Base-by-base conservation (phyloP, 345 rosid species). In the Syzygium oleosum region DNA sequence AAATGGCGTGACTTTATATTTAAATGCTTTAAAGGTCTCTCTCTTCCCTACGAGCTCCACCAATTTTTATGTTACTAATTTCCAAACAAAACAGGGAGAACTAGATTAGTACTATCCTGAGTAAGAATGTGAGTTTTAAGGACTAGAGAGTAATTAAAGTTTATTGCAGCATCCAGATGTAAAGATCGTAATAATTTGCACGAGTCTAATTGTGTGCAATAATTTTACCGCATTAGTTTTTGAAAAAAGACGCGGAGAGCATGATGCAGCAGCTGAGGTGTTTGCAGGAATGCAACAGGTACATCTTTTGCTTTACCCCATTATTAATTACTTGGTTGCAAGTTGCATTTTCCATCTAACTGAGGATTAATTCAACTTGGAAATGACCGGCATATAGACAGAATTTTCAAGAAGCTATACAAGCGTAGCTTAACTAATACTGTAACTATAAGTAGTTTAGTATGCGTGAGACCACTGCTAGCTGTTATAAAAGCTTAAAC, bases 201-300 rank as follows among this genome's bases (percentile, higher is more conserved):
- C 38, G 83, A 73, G 49, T 38, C 83, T 73, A 73, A 38, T 73
- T 73, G 27, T 19, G 49, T 38, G 49, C 83, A 19, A 21, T 38
- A 19, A 19, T 73, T 73, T 73, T 19, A 22, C 83, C 38, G 49
- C 83, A 10, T 73, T 73, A 73, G 83, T 9, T 73, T 87, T 56
- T 80, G 17, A 65, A 52, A 22, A 61, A n/a, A 85, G 88, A 87
- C 78, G 38, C 51, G 7, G 85, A 84, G 38, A 87, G 85, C 31
- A 29, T 83, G 85, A 83, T 29, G 56, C 79, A 54, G 38, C 49
- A 87, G n/a, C 34, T 87, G 34, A 87, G 55, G 53, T 41, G 85
- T 52, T 29, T 83, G 85, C 56, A 56, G 49, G 88, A 87, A 56
- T 87, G 85, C 61, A 51, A 58, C 55, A 41, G 88, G 88, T 87